Conservation (phyloP, 176 grass and related monocot genomes). For the Cenchrus fungigraminus region DNA sequence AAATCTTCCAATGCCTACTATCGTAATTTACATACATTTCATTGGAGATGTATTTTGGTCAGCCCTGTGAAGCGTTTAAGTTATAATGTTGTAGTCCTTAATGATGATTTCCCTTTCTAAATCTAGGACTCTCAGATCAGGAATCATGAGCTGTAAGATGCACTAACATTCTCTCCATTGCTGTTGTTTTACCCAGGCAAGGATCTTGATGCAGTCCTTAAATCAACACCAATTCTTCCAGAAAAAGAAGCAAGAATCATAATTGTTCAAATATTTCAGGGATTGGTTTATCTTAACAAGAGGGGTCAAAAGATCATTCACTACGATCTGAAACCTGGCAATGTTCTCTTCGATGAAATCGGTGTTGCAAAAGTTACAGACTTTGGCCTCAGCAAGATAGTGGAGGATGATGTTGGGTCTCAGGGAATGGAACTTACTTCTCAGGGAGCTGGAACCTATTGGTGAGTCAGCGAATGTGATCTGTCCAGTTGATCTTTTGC, state of each 20-base stretch:
- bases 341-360: slow-evolving; percentile 96
- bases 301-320: slow-evolving; percentile 95
- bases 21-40: neutral
- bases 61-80: slow-evolving; percentile 2
- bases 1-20: slow-evolving; percentile 22
- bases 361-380: slow-evolving; percentile 97
- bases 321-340: slow-evolving; percentile 98
- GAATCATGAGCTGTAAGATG: neutral
- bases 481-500: slow-evolving; percentile 39
- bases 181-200: slow-evolving; percentile 68
- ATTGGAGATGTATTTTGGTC: slow-evolving; percentile 17
- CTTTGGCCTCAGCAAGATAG: slow-evolving; percentile 99
- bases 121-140: slow-evolving; percentile 20
- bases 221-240: slow-evolving; percentile 92
- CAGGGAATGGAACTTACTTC: slow-evolving; percentile 99
- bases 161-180: slow-evolving; percentile 47
- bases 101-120: slow-evolving; percentile 22
- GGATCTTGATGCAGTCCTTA: slow-evolving; percentile 97
- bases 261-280: slow-evolving; percentile 99
- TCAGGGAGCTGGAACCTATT: slow-evolving; percentile 98
- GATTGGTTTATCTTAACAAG: slow-evolving; percentile 97
- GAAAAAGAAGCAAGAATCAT: slow-evolving; percentile 99
- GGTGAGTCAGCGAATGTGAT: slow-evolving; percentile 81
- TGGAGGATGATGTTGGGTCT: slow-evolving; percentile 99
- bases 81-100: neutral